phyloP scores from a whole-genome alignment of 148 eudicot genomes.

The Polygonum aviculare region DNA sequence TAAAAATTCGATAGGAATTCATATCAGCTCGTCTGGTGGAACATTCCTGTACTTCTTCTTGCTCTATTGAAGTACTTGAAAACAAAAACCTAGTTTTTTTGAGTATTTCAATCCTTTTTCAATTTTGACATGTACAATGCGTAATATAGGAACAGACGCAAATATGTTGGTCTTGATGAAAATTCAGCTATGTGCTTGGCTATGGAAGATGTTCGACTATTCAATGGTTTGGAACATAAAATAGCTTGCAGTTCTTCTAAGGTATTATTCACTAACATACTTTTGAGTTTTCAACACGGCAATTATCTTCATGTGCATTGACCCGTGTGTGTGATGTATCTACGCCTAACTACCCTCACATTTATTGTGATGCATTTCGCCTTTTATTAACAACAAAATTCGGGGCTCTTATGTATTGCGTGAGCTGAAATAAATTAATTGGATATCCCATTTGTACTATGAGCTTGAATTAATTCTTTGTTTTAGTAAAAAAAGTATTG shows the following conservation, averaged over 20 bases:
- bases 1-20: background rate
- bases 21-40: background rate
- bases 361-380: background rate
- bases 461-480: background rate
- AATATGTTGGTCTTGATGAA: conserved; percentile 52
- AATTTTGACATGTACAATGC: background rate
- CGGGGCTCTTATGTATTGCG: background rate
- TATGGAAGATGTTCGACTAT: conserved; percentile 47
- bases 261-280: conserved; percentile 27
- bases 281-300: background rate
- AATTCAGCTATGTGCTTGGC: conserved; percentile 46
- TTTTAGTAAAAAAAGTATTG: background rate
- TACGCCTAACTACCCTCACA: background rate
- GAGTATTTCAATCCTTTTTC: background rate
- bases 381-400: background rate
- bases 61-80: background rate
- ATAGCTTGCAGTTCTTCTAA: conserved; percentile 77
- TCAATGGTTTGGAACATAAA: conserved; percentile 90
- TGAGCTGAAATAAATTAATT: background rate
- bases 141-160: conserved; percentile 61
- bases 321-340: background rate
- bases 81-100: background rate
- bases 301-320: background rate
- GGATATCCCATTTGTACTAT: background rate
- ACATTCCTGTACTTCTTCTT: background rate